phyloP scores from a whole-genome alignment of 768 basidiomycete genomes.

The Amanita thiersii region DNA sequence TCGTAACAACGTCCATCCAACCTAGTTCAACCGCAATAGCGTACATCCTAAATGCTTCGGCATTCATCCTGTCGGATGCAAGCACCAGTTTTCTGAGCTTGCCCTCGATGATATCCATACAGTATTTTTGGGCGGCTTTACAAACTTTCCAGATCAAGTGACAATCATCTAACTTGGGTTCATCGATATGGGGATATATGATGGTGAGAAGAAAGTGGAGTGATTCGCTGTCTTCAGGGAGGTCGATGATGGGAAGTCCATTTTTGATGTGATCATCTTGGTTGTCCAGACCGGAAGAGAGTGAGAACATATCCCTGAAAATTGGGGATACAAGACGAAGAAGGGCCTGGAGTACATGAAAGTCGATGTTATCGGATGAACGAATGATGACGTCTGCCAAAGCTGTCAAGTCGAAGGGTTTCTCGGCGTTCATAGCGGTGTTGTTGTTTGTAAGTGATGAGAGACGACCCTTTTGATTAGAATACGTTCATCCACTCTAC shows the following conservation, averaged over 20 bases:
- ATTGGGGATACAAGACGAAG: constrained; percentile 21
- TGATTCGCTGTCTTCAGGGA: constrained; percentile 10
- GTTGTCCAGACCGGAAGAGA: too few species aligned
- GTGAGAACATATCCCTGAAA: constrained; percentile 20
- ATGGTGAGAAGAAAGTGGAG: constrained; percentile 6
- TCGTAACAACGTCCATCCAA: background rate
- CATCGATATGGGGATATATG: background rate
- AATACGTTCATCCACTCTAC: too few species aligned
- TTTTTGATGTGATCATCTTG: background rate
- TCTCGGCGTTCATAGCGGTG: background rate
- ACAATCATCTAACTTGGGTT: background rate
- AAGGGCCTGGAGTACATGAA: constrained; percentile 18
- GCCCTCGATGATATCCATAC: constrained; percentile 2
- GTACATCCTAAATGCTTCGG: background rate
- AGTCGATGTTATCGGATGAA: constrained; percentile 21
- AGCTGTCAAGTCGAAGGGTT: background rate
- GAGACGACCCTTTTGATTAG: too few species aligned
- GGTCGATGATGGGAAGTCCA: constrained; percentile 6
- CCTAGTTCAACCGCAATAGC: background rate
- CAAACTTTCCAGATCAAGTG: background rate
- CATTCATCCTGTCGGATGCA: background rate
- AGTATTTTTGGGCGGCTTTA: background rate
- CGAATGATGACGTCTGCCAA: constrained; percentile 18
- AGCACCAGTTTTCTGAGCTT: constrained; percentile 1
- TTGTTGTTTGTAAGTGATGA: too few species aligned